These are phyloP conservation scores for Suillus paluster DNA, from an alignment of 768 basidiomycete species.

Conservation along the genomic window DNA sequence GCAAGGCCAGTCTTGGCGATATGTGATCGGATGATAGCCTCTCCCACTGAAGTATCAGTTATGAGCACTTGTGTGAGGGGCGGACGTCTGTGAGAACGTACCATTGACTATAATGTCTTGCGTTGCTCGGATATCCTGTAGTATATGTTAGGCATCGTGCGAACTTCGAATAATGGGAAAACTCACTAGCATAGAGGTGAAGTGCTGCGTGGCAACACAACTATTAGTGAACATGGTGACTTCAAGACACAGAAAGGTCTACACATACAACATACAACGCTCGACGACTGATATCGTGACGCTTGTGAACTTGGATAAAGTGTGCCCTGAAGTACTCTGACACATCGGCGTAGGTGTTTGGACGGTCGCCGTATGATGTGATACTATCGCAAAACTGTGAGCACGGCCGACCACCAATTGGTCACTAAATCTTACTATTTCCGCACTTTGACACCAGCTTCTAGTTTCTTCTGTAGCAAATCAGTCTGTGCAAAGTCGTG, in stretches of 20 bases:
- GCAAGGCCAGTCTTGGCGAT: constrained; percentile 56
- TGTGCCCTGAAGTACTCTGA: constrained; percentile 86
- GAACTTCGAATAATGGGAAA: constrained; percentile 9
- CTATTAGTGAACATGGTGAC: constrained; percentile 7
- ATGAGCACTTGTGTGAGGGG: constrained; percentile 8
- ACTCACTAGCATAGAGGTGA: constrained; percentile 70
- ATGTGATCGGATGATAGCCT: constrained; percentile 70
- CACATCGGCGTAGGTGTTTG: constrained; percentile 72
- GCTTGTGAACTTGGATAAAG: constrained; percentile 75
- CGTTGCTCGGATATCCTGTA: constrained; percentile 67
- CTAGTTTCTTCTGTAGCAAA: constrained; percentile 72
- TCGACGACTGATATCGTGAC: constrained; percentile 62
- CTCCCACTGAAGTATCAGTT: constrained; percentile 50
- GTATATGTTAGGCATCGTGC: constrained; percentile 3
- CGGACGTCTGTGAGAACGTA: constrained; percentile 31
- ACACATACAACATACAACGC: constrained; percentile 66
- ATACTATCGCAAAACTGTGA: constrained; percentile 49
- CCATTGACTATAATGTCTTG: constrained; percentile 68
- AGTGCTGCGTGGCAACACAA: constrained; percentile 49
- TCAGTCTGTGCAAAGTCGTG: constrained; percentile 55
- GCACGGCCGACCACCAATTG: constrained; percentile 10
- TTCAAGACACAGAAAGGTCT: neutral
- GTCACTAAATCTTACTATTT: constrained; percentile 64
- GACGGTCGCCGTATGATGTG: constrained; percentile 74
- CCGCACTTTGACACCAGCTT: constrained; percentile 66